Evolutionary conservation across 2,329 filamentous ascomycete species (phyloP).

Genomic region (Xylariaceae sp.): DNA sequence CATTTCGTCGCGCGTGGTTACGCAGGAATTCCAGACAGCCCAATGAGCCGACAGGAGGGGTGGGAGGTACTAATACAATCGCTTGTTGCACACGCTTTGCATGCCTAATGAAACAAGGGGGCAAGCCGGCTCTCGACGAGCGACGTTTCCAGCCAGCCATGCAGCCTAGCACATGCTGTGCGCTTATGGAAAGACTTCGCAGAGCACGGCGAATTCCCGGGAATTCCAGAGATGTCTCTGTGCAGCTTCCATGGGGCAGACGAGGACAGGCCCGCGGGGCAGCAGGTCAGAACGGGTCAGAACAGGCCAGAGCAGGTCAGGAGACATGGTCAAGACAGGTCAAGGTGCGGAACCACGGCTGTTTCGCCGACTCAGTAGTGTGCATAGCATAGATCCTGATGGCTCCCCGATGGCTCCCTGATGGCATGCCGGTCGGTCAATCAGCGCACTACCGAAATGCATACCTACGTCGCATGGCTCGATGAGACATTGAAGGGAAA

Average conservation of each 20-base stretch:
- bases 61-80: slow-evolving; percentile 11
- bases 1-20: slow-evolving; percentile 17
- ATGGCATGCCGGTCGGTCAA: slow-evolving; percentile 12
- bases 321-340: not conserved
- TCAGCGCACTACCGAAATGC: slow-evolving; percentile 8
- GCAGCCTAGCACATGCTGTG: slow-evolving; percentile 7
- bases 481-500: slow-evolving; percentile 15
- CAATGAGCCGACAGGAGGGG: slow-evolving; percentile 9
- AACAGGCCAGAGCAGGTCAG: not conserved
- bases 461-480: slow-evolving; percentile 14
- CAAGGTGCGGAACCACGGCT: slow-evolving; percentile 5
- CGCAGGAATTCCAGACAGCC: slow-evolving; percentile 16
- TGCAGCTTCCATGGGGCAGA: slow-evolving; percentile 6
- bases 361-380: slow-evolving; percentile 9
- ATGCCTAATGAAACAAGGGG: slow-evolving; percentile 15
- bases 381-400: slow-evolving; percentile 5
- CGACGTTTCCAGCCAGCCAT: slow-evolving; percentile 7
- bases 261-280: not conserved
- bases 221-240: slow-evolving; percentile 10
- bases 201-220: slow-evolving; percentile 9
- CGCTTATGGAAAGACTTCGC: slow-evolving; percentile 4
- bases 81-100: slow-evolving; percentile 19
- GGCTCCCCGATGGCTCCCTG: slow-evolving; percentile 7
- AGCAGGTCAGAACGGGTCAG: slow-evolving; percentile 6
- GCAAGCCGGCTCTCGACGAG: slow-evolving; percentile 2